Base-by-base conservation (phyloP, 192 early-diverging fungal species). In the Podila epigama region DNA sequence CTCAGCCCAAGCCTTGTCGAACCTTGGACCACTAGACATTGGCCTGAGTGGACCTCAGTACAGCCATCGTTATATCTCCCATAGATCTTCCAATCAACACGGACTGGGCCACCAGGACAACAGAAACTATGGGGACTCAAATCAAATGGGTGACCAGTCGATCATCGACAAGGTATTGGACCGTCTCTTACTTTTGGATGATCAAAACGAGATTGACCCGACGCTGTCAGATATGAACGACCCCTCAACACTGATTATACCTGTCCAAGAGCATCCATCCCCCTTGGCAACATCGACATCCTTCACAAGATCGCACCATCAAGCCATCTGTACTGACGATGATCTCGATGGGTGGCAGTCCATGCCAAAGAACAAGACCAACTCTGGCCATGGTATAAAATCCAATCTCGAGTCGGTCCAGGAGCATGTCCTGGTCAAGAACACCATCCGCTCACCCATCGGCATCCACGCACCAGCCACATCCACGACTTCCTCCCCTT, bases 141-240 rank as follows among this genome's bases (percentile, higher is more conserved):
- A 35, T 4, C 36, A 5, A 9, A 50, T 28, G 4, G 52, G 22
- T 1, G 69, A 66, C 7, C 50, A 44, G 34, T 59, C 59, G 5
- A 75, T 75, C 32, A 68, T 75, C 8, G 72, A 75, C 60, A 68
- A 66, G 37, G 72, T 68, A 8, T 60, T 68, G 29, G 65, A 63
- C 20, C 59, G 65, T 5, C 42, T 68, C 15, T 54, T 62, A 3
- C 29, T 53, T 0, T 22, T 48, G n/a, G 44, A 9, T 22, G 44
- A 48, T 48, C n/a, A 18, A 22, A 7, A 48, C 44, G 69, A 63
- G 9, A 64, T 51, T 8, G 62, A 75, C 11, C 72, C 72, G 25
- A 75, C 65, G 0, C 63, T 75, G 0, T 75, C 65, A 2, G 72
- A 75, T 40, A 58, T 63, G 55, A 75, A 75, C 35, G 72, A 68